Evolutionary conservation across 2,329 filamentous ascomycete species (phyloP), one percentile per base, ranked within the genome.

Genomic region (Diaporthe sp.): DNA sequence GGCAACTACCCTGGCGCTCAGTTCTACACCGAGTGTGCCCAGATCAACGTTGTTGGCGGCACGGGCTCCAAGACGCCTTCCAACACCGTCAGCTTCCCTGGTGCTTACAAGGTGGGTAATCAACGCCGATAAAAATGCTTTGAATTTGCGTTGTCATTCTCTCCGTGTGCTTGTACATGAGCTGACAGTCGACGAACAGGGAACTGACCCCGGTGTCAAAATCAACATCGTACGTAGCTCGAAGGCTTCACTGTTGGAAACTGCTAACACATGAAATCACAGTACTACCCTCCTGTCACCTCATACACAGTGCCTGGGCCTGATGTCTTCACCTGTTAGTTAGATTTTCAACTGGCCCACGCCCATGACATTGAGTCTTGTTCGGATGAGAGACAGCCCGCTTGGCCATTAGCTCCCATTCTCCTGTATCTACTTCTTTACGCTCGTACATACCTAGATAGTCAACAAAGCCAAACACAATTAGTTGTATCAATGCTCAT

Each of bases 121-220:
- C 10, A n/a, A n/a, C n/a, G n/a, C n/a, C n/a, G n/a, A n/a, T n/a
- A n/a, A n/a, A n/a, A n/a, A n/a, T n/a, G n/a, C 3, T 4, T 22
- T 7, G 38, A 30, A 25, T 28, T 13, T 45, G 25, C 13, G 25
- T 12, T 1, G 9, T 60, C 57, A 10, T 5, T 15, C 8, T 33
- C 22, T 42, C n/a, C 0, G n/a, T 8, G 9, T 58, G 7, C 12
- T 60, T 25, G 7, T 3, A 19, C n/a, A 30, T 19, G 38, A 28
- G 58, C 58, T 61, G 38, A 61, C 38, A 17, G 25, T 45, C 25
- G 2, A 22, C 12, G 10, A 0, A 61, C 12, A 67, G 61, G 61
- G 61, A 38, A 52, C 78, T 67, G 84, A 88, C 79, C 84, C 86
- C 0, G 84, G 85, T 61, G 87, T 88, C 78, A 76, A 83, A 47